Base-by-base conservation (phyloP, 768 basidiomycete genomes). In the Boletus pseudopeckii region DNA sequence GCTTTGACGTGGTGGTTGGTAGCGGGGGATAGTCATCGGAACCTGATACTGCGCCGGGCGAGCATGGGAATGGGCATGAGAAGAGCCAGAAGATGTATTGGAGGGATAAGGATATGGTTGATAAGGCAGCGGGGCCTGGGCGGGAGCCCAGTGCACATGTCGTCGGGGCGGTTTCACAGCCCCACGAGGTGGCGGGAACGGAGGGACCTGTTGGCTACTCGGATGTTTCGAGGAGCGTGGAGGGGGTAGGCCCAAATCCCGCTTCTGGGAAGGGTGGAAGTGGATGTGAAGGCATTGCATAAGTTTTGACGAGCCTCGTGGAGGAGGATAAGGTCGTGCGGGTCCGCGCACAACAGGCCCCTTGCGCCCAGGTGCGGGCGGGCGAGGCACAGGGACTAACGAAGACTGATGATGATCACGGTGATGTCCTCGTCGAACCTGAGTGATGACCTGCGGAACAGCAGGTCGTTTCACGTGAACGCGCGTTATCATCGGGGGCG, bases 121-220 rank as follows among this genome's bases (percentile, higher is more conserved):
- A 6, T 54, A 18, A 7, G 66, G 66, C 0, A 63, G 51, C 9
- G 64, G 56, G 1, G 64, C 66, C 48, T 67, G 65, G n/a, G 66
- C 64, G 22, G 65, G 65, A 1, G 62, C 66, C 65, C 65, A 67
- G 53, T 67, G 65, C 5, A 67, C 65, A 45, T 64, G 65, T 32
- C 66, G 50, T 34, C 64, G 49, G 20, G 56, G 63, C 10, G 50
- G 32, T 41, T 34, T 59, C 1, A 53, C 13, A 22, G 30, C 55
- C 8, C 64, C 61, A 30, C 61, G 61, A 52, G 65, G 66, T 7
- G 61, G 58, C 3, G 64, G 64, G 41, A 57, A 63, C 0, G 66
- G 52, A 28, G 64, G 66, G 2, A 39, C 55, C 7, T 45, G 54
- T 1, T 56, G 61, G 26, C 41, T 33, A 15, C 37, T 36, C 15